A percentile compares a stretch with the other conserved stretches of the same genome.
Evolutionary conservation across 768 basidiomycete species (phyloP).

Genomic region (Termitomyces sp.): DNA sequence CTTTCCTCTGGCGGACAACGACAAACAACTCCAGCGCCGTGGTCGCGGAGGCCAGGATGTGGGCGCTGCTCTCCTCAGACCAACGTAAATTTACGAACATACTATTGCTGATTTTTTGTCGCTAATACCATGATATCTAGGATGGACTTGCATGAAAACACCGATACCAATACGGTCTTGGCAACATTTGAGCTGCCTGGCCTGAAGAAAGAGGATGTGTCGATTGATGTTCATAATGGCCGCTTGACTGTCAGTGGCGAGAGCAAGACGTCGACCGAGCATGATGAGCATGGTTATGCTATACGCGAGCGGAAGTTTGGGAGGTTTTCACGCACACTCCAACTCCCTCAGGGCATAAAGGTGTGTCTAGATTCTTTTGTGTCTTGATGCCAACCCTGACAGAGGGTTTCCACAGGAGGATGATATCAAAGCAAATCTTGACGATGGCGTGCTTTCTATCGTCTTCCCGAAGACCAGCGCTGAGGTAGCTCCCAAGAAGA

Average conservation of each 20-base stretch:
- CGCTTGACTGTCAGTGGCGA: conserved; percentile 49
- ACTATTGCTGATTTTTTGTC: no score
- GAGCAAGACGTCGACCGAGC: conserved; percentile 27
- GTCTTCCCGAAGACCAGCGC: conserved; percentile 44
- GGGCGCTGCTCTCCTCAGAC: no score
- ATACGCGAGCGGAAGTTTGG: conserved; percentile 49
- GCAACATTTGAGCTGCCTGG: conserved; percentile 59
- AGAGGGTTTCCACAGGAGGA: conserved; percentile 28
- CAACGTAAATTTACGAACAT: no score
- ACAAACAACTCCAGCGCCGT: conserved; percentile 3
- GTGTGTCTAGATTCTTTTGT: conserved; percentile 20
- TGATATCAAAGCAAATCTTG: conserved; percentile 46
- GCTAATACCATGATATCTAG: conserved; percentile 17
- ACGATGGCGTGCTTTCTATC: conserved; percentile 44
- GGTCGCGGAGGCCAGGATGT: no score
- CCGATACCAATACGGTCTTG: conserved; percentile 40
- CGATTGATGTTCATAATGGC: conserved; percentile 45
- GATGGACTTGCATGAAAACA: conserved; percentile 49
- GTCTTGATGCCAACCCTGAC: not conserved
- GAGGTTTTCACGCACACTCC: conserved; percentile 46
- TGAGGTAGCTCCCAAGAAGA: conserved; percentile 43
- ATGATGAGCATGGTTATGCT: conserved; percentile 35
- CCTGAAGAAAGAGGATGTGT: conserved; percentile 45
- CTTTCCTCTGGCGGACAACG: conserved; percentile 6
- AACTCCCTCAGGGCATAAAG: conserved; percentile 48